Base-by-base conservation (phyloP, 148 eudicot genomes). In the Rhododendron vialii region DNA sequence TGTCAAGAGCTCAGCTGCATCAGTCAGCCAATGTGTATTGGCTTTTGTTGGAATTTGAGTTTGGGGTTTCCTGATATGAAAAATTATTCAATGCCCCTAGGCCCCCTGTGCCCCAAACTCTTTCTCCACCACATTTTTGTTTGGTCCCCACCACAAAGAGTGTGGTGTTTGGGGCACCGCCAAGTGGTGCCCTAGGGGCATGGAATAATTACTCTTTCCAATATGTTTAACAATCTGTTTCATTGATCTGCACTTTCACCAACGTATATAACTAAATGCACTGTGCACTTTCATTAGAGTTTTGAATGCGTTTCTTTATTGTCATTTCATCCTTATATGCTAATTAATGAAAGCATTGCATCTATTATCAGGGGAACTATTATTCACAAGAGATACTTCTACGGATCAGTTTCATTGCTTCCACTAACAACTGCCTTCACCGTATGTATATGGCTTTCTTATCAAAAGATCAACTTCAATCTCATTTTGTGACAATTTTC, bases 351-450 rank as follows among this genome's bases (percentile, higher is more conserved):
- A 79, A n/a, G 43, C 8, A 53, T 55, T 67, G 78, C n/a, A 41
- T 84, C 81, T 80, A 43, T 82, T 84, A 6, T 26, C 94, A 97
- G 99, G 91, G 99, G 99, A 78, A 79, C 93, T 38, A 86, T 90
- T 82, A 89, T 93, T 87, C 99, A 98, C 95, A 94, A 89, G 92
- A 94, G 92, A 69, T 98, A 94, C 91, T 85, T 98, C 80, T 98
- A 98, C 85, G 98, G 98, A 84, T 95, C 99, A 82, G 94, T 94
- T 57, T 17, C 91, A 14, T 87, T 98, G 93, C 95, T 98, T 87
- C 99, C 99, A n/a, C 77, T 95, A 28, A 88, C 96, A 76, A 77
- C 92, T 24, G 91, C 89, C 80, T 94, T 98, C 86, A 92, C 86
- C 88, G 99, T 97, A 93, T 43, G 85, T 78, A 83, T 85, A 57